These are phyloP conservation scores for Licmophora abbreviata DNA, from an alignment of 108 stramenopile species.

Conservation along the genomic window DNA sequence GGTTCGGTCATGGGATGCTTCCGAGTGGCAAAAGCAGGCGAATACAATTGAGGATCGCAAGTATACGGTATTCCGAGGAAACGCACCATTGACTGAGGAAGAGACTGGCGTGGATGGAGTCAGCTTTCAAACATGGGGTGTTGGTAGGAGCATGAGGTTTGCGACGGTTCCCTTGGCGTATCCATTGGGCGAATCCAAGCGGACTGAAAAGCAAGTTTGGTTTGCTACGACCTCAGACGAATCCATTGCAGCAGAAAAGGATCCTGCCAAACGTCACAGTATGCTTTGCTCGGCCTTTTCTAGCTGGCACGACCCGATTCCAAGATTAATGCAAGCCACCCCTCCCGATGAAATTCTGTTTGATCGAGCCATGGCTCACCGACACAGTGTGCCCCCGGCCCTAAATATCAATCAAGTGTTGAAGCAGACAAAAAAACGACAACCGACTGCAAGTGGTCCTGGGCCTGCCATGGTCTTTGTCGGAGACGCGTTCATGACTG, in stretches of 20 bases:
- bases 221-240: constrained; percentile 76
- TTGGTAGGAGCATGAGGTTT: constrained; percentile 68
- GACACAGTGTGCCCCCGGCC: constrained; percentile 53
- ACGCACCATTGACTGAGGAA: constrained; percentile 38
- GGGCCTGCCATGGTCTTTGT: constrained; percentile 67
- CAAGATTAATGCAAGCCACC: constrained; percentile 61
- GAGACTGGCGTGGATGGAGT: constrained; percentile 32
- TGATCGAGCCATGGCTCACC: constrained; percentile 70
- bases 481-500: constrained; percentile 80
- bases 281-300: constrained; percentile 57
- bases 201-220: constrained; percentile 62
- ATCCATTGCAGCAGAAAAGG: constrained; percentile 23
- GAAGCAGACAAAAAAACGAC: constrained; percentile 7
- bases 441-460: constrained; percentile 21
- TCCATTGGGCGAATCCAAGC: constrained; percentile 24
- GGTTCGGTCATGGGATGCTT: constrained; percentile 7
- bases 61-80: constrained; percentile 81
- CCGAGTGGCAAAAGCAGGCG: constrained; percentile 40
- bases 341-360: constrained; percentile 71
- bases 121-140: constrained; percentile 86
- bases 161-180: constrained; percentile 71
- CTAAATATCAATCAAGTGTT: constrained; percentile 51
- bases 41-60: constrained; percentile 61
- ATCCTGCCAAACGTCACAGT: constrained; percentile 37
- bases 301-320: constrained; percentile 79